Evolutionary conservation across 495 filamentous ascomycete species (phyloP).

Genomic region (Lepraria neglecta): DNA sequence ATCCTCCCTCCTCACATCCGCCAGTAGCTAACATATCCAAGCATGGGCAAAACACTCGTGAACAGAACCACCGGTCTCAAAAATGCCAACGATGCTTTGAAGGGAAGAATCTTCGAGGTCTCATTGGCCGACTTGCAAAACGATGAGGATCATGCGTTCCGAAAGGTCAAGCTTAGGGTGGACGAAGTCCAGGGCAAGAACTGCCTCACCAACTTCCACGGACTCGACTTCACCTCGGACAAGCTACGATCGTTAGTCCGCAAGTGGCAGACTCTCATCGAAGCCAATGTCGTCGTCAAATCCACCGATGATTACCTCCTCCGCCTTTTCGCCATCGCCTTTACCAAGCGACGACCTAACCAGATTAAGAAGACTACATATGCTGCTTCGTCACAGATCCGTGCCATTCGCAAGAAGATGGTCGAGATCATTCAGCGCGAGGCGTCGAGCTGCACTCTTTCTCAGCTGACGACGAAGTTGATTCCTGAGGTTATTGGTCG

Average conservation of each 20-base stretch:
- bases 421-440: slow-evolving; percentile 96
- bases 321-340: slow-evolving; percentile 95
- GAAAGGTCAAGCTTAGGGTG: slow-evolving; percentile 97
- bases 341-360: slow-evolving; percentile 97
- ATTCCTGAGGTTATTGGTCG: slow-evolving; percentile 98
- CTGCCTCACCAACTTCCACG: slow-evolving; percentile 99
- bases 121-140: slow-evolving; percentile 98
- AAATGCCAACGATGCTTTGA: slow-evolving; percentile 98
- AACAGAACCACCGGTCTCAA: slow-evolving; percentile 99
- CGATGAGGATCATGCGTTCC: slow-evolving; percentile 98
- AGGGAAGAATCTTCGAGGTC: slow-evolving; percentile 97
- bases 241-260: slow-evolving; percentile 97
- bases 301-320: slow-evolving; percentile 99
- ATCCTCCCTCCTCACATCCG: slow-evolving; percentile 15
- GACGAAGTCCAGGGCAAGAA: slow-evolving; percentile 99
- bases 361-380: slow-evolving; percentile 99
- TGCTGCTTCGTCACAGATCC: slow-evolving; percentile 89
- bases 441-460: slow-evolving; percentile 84
- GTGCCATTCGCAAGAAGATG: slow-evolving; percentile 98
- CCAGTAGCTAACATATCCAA: slow-evolving; percentile 34
- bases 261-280: slow-evolving; percentile 98
- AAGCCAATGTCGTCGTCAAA: slow-evolving; percentile 99
- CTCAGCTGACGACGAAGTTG: slow-evolving; percentile 93
- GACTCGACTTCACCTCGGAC: slow-evolving; percentile 99
- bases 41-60: slow-evolving; percentile 97